A percentile compares a stretch with the other conserved stretches of the same genome.
Evolutionary conservation across 2,329 filamentous ascomycete species (phyloP).

Genomic region (Piedraia hortae): DNA sequence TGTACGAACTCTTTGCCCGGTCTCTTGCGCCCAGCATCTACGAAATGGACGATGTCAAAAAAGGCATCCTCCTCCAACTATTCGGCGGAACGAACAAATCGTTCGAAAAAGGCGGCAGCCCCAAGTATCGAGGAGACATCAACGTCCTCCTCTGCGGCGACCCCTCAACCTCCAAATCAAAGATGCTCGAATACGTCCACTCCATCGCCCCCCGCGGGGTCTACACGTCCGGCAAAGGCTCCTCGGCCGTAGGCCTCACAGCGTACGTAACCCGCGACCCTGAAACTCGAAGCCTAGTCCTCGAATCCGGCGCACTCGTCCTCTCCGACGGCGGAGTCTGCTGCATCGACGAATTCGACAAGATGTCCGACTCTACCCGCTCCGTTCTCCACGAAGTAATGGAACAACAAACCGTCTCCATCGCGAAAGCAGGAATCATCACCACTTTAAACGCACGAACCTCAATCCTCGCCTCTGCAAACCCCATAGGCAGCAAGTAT

Average conservation of each 20-base stretch:
- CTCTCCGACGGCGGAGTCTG: conserved; percentile 49
- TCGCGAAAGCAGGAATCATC: conserved; percentile 53
- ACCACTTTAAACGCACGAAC: conserved; percentile 84
- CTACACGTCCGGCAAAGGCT: conserved; percentile 51
- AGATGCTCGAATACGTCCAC: conserved; percentile 81
- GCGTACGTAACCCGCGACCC: conserved; percentile 53
- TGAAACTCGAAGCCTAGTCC: conserved; percentile 43
- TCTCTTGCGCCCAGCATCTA: conserved; percentile 88
- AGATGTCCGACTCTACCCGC: conserved; percentile 49
- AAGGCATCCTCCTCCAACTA: conserved; percentile 83
- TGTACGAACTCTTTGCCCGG: conserved; percentile 76
- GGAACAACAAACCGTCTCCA: conserved; percentile 56
- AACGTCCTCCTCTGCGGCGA: conserved; percentile 93
- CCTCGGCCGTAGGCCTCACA: conserved; percentile 47
- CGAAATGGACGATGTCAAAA: conserved; percentile 97
- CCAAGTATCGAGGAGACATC: conserved; percentile 89
- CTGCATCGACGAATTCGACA: conserved; percentile 58
- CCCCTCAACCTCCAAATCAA: conserved; percentile 87
- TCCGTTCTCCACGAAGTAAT: conserved; percentile 57
- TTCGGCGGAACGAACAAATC: conserved; percentile 97
- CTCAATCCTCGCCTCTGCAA: conserved; percentile 85
- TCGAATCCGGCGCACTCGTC: conserved; percentile 47
- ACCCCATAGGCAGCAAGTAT: conserved; percentile 93
- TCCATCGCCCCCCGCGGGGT: conserved; percentile 81
- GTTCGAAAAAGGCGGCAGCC: conserved; percentile 85